Percentiles rank a stretch among this genome's conserved stretches.
Conservation (phyloP, 192 early-diverging fungal species). For the Rhizoclosmatium sp. region DNA sequence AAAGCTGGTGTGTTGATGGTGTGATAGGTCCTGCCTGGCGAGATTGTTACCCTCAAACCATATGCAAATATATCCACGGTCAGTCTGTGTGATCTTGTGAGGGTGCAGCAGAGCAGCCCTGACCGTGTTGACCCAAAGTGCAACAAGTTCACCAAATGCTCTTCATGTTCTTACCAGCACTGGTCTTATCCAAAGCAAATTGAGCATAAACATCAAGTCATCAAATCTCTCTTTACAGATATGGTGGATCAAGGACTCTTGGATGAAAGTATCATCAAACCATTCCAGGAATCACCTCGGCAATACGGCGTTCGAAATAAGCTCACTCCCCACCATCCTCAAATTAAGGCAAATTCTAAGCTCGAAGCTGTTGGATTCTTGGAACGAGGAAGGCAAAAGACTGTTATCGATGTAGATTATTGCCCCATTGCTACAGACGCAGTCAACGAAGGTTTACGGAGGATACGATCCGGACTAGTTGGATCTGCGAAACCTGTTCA, state of each 20-base stretch:
- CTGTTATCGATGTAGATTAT: constrained; percentile 70
- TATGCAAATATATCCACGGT: constrained; percentile 28
- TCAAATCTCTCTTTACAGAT: constrained; percentile 60
- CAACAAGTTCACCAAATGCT: constrained; percentile 66
- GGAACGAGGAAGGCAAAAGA: constrained; percentile 58
- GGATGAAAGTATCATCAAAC: constrained; percentile 46
- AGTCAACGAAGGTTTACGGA: constrained; percentile 60
- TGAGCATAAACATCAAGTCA: constrained; percentile 61
- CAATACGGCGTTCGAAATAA: constrained; percentile 71
- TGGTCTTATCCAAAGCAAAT: constrained; percentile 66
- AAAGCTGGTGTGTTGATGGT: not conserved
- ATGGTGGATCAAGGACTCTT: not conserved
- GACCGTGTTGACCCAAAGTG: constrained; percentile 58
- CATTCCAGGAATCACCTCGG: constrained; percentile 60
- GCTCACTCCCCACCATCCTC: constrained; percentile 67
- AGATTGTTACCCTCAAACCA: constrained; percentile 9
- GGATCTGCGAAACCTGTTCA: not conserved
- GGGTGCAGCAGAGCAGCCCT: constrained; percentile 17
- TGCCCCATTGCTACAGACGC: constrained; percentile 71
- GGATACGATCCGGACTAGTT: constrained; percentile 36
- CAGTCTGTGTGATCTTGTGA: constrained; percentile 41
- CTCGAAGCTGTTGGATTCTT: constrained; percentile 68
- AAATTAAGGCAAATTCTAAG: not conserved
- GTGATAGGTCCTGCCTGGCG: not conserved
- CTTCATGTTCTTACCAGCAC: constrained; percentile 72